Base-by-base conservation (phyloP, 495 filamentous ascomycete species). In the Podospora didyma region DNA sequence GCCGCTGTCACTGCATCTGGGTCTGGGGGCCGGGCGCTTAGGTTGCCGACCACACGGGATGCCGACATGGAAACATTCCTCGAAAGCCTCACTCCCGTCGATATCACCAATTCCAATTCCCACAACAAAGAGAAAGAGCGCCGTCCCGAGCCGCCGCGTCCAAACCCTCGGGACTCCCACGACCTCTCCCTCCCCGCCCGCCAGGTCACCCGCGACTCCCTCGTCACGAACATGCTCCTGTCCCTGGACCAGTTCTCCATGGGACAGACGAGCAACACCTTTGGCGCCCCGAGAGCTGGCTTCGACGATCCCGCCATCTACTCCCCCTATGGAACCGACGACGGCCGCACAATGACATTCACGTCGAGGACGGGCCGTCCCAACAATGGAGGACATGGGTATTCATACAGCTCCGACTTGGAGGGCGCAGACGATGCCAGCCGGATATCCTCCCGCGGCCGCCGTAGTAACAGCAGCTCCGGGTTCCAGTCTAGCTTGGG, bases 221-320 rank as follows among this genome's bases (percentile, higher is more conserved):
- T 97, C 46, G 88, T 97, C 44, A 89, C 92, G 69, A 92, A 96
- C 64, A 90, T 97, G 84, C 82, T 97, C 12, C 80, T 92, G 28
- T 96, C 92, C 17, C 82, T 97, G 56, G 90, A 95, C 70, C 87
- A 89, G 73, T 82, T 90, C 66, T 82, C 80, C 11, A 74, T 82
- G 55, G 78, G 81, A 5, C 80, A 80, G 61, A 68, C 75, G 19
- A 73, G 72, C 58, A 37, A 50, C 12, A 54, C 59, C 0, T 55
- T 55, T 34, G 62, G 61, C 46, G 41, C 22, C 39, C 54, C 65
- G 44, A 52, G 64, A 22, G 26, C 62, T 14, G 42, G 35, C 39
- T 69, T 62, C 54, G 64, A 70, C 61, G 63, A 75, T 60, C 59
- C 64, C 55, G 34, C 60, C 58, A 31, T 62, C 21, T 68, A 54